A percentile compares a stretch with the other conserved stretches of the same genome.
Conservation (phyloP, 768 basidiomycete genomes). For the Leccinum rimulosum region DNA sequence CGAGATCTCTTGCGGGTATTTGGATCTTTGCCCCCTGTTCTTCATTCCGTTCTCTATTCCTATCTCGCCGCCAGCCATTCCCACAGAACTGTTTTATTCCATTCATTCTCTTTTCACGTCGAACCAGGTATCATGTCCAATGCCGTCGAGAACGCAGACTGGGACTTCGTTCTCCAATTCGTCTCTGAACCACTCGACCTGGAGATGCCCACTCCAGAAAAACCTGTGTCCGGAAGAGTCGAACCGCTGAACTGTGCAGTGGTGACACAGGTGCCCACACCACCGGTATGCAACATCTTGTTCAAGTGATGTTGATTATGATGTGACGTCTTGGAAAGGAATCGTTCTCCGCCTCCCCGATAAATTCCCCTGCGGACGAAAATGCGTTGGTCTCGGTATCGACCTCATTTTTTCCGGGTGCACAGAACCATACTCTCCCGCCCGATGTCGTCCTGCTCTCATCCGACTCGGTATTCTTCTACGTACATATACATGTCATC, state of each 20-base stretch:
- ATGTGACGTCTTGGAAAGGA: constrained; percentile 20
- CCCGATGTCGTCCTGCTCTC: constrained; percentile 69
- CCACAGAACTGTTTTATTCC: background rate
- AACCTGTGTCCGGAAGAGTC: constrained; percentile 29
- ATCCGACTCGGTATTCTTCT: constrained; percentile 81
- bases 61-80: constrained; percentile 4
- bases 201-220: constrained; percentile 36
- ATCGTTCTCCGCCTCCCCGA: constrained; percentile 34
- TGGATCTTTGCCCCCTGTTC: constrained; percentile 21
- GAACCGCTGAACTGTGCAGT: constrained; percentile 13
- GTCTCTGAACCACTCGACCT: constrained; percentile 45
- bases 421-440: constrained; percentile 51
- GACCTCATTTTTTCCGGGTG: constrained; percentile 77
- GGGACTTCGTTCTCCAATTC: constrained; percentile 64
- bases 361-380: constrained; percentile 36
- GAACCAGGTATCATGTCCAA: constrained; percentile 17
- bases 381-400: constrained; percentile 68
- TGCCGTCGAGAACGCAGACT: constrained; percentile 47
- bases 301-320: constrained; percentile 3
- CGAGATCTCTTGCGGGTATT: constrained; percentile 6
- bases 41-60: background rate
- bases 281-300: constrained; percentile 46
- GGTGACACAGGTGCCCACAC: constrained; percentile 55
- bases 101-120: background rate
- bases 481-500: constrained; percentile 63